Evolutionary conservation across 129 eudicot species (phyloP).

Genomic region (Ambrosia trifida): DNA sequence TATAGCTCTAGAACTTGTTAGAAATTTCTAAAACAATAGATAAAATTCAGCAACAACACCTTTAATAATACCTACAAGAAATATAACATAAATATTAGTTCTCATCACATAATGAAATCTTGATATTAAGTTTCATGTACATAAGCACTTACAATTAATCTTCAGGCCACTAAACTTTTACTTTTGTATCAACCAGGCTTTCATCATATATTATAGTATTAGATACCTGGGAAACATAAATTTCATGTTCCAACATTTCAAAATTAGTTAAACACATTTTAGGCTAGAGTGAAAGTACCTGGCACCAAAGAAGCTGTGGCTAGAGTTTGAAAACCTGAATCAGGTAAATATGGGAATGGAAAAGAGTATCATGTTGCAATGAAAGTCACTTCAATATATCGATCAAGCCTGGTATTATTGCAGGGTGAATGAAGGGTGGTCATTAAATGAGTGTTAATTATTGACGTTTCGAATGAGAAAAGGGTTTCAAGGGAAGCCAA

Average conservation of each 20-base stretch:
- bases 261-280: not conserved
- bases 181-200: slow-evolving; percentile 62
- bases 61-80: slow-evolving; percentile 62
- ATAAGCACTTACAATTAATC: slow-evolving; percentile 59
- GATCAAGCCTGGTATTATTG: too few relatives aligned
- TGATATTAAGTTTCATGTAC: not conserved
- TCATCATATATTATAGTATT: slow-evolving; percentile 35
- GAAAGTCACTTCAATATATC: too few relatives aligned
- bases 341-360: too few relatives aligned
- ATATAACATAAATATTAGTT: slow-evolving; percentile 18
- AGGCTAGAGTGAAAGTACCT: not conserved
- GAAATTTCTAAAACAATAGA: slow-evolving; percentile 3
- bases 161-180: slow-evolving; percentile 91
- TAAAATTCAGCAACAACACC: slow-evolving; percentile 63
- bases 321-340: too few relatives aligned
- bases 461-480: too few relatives aligned
- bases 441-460: too few relatives aligned
- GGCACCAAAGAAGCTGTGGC: too few relatives aligned
- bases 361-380: too few relatives aligned
- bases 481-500: too few relatives aligned
- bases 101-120: not conserved
- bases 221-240: slow-evolving; percentile 43
- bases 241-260: slow-evolving; percentile 5
- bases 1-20: slow-evolving; percentile 21
- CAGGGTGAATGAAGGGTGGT: too few relatives aligned